phyloP scores from a whole-genome alignment of 345 rosid species.

The Populus nigra region DNA sequence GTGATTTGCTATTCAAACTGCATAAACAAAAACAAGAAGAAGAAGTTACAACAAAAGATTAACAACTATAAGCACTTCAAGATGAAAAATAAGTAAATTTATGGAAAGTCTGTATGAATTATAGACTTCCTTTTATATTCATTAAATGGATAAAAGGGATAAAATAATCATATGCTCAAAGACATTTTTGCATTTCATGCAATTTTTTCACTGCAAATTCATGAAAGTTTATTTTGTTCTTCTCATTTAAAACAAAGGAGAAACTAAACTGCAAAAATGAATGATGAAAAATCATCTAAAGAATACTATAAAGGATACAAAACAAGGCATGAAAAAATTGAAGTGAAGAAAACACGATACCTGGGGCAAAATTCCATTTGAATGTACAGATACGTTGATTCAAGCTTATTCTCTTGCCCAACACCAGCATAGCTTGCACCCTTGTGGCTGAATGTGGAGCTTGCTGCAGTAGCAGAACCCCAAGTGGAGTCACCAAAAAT shows the following conservation, averaged over 20 bases:
- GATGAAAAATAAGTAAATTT: background rate
- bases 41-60: background rate
- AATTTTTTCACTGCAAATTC: background rate
- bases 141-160: background rate
- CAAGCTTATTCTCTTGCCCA: slow-evolving; percentile 68
- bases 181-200: background rate
- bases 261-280: background rate
- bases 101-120: background rate
- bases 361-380: slow-evolving; percentile 98
- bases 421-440: slow-evolving; percentile 56
- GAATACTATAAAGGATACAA: background rate
- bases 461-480: slow-evolving; percentile 78
- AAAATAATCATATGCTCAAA: background rate
- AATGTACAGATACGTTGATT: slow-evolving; percentile 79
- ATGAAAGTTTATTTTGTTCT: background rate
- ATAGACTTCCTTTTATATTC: background rate
- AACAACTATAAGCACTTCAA: background rate
- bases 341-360: slow-evolving; percentile 33
- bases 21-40: background rate
- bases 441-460: slow-evolving; percentile 54
- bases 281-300: background rate
- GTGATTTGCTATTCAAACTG: background rate
- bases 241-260: background rate
- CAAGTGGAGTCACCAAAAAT: slow-evolving; percentile 53
- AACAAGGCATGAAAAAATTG: background rate